phyloP scores from a whole-genome alignment of 352 stramenopile species.

The Phytophthora sp. region DNA sequence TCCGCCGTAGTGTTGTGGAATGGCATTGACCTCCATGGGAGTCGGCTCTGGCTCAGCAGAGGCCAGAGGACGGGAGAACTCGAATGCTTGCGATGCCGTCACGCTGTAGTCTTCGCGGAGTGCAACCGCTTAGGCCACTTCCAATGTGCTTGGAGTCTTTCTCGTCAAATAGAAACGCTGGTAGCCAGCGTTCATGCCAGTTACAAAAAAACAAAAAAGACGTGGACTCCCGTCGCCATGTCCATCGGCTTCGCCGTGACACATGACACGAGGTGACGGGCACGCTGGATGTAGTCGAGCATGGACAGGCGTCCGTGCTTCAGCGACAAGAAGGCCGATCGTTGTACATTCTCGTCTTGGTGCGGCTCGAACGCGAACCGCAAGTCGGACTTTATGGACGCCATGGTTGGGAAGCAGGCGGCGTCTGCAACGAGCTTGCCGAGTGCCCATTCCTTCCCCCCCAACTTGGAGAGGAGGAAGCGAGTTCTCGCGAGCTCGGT shows the following conservation, averaged over 20 bases:
- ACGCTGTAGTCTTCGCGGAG: conserved; percentile 24
- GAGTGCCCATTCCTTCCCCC: conserved; percentile 16
- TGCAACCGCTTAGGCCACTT: conserved; percentile 15
- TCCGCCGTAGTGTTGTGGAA: background rate
- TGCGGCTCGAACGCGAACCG: conserved; percentile 18
- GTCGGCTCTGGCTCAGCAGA: background rate
- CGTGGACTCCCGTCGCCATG: no score
- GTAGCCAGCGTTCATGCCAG: no score
- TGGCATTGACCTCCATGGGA: conserved; percentile 22
- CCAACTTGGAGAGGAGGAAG: background rate
- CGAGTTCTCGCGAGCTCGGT: no score
- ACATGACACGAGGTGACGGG: conserved; percentile 1
- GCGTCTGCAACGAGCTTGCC: conserved; percentile 12
- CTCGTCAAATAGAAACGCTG: conserved; percentile 18
- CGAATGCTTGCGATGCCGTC: conserved; percentile 22
- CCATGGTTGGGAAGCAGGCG: conserved; percentile 17
- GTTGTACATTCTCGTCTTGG: conserved; percentile 3
- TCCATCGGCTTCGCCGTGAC: conserved; percentile 18
- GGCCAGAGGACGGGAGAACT: background rate
- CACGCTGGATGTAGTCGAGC: conserved; percentile 25
- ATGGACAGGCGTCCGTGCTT: conserved; percentile 14
- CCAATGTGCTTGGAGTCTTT: conserved; percentile 2
- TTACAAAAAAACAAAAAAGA: no score
- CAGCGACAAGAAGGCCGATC: conserved; percentile 10
- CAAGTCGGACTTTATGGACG: conserved; percentile 4